Evolutionary conservation across 495 filamentous ascomycete species (phyloP), one percentile per base, ranked within the genome.

Genomic region (Neurospora sp.): DNA sequence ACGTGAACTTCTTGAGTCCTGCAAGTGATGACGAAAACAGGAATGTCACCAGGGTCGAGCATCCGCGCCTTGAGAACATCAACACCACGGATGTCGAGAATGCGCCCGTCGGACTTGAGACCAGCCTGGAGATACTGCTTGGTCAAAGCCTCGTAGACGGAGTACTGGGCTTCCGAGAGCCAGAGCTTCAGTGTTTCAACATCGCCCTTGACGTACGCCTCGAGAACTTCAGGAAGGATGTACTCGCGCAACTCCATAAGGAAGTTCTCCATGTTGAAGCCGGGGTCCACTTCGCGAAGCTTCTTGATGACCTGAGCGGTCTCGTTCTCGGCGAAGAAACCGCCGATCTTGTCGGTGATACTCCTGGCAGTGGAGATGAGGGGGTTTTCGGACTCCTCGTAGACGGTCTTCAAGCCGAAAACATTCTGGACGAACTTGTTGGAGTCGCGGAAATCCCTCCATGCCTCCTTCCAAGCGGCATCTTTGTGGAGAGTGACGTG

Each of bases 301-400:
- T 94, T 97, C 84, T 96, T 97, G 85, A 99, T 95, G 4, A 99
- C 96, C 85, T 87, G 90, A 18, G 96, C 96, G 12, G 96, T 97
- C 82, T 99, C 96, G 81, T 97, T 99, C 80, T 98, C 96, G 42
- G 96, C 96, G 75, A 99, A 99, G 82, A 98, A 98, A 37, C 96
- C 94, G 69, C 92, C 93, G 39, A 99, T 87, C 53, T 92, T 88
- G 81, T 99, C 96, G 12, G 94, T 93, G 74, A 99, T 96, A 81
- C 91, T 94, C 76, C 96, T 92, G 3, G 95, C 96, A 7, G 94
- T 97, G 61, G 89, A 91, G 79, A 99, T 94, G 22, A 99, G 85
- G 1, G 96, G 96, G 81, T 99, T 98, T 79, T 98, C 94, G 38
- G 94, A 97, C 82, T 99, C 96, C 72, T 96, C 90, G 85, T 97